Base-by-base conservation (phyloP, 495 filamentous ascomycete species). In the Aspergillus ostianus region DNA sequence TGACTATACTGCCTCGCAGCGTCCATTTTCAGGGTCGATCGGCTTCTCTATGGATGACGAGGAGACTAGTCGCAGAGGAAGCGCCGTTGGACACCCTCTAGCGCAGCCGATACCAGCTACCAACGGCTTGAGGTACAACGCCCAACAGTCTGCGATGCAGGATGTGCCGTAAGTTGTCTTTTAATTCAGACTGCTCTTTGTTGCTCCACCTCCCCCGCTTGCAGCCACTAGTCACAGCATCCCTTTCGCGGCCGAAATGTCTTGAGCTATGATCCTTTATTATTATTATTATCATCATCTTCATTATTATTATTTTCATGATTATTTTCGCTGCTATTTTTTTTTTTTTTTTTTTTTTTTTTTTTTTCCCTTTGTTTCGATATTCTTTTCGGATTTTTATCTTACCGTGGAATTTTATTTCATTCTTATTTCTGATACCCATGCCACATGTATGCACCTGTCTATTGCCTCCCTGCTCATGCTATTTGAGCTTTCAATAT, bases 81-180 rank as follows among this genome's bases (percentile, higher is more conserved):
- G 73, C 67, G 70, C 65, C 53, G 68, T 80, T 59, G 67, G 64
- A 49, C 68, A 71, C 56, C 58, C 63, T 62, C 56, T 76, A 50
- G 62, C 65, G 29, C 69, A 73, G 50, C 66, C 70, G 21, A 73
- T 79, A 62, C 69, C 76, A 67, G 72, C 71, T 63, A 76, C 70
- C 69, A 80, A 77, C 73, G 73, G 75, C 68, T 66, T 78, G 65
- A 68, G 73, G 65, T 80, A 78, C 74, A 75, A 71, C 66, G 66
- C 75, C 70, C 74, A 74, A 63, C 71, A 72, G 62, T 61, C 74
- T 75, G 69, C 66, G 54, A 64, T 76, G 71, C 75, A 80, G 56
- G 76, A 79, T 70, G 68, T 77, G 65, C 69, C 74, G 79, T 82
- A 80, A 73, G 79, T 80, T 67, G 54, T 73, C 66, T 78, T 78